These are phyloP conservation scores for Isochrysis galbana DNA, from an alignment of 78 protist genomes.

Conservation along the genomic window DNA sequence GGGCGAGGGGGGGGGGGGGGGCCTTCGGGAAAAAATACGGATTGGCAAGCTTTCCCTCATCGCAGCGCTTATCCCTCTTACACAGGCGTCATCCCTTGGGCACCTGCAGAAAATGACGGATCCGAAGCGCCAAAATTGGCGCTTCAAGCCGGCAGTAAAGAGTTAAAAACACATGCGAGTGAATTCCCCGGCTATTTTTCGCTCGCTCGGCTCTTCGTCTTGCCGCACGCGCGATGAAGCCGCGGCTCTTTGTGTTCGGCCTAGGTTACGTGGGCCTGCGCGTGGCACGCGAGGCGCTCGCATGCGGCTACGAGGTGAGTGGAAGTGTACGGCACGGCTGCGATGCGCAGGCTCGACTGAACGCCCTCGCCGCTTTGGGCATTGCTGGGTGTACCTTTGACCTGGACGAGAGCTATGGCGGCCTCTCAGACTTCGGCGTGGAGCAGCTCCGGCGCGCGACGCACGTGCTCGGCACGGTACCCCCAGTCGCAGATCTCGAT, in stretches of 20 bases:
- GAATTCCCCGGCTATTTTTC: too few species aligned
- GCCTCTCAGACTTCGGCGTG: not conserved
- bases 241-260: slow-evolving; percentile 28
- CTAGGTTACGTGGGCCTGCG: slow-evolving; percentile 33
- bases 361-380: not conserved
- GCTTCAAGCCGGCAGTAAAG: too few species aligned
- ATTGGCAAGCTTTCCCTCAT: too few species aligned
- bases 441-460: not conserved
- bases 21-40: too few species aligned
- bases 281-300: not conserved
- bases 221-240: too few species aligned
- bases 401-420: not conserved
- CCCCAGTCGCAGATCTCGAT: not conserved
- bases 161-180: too few species aligned
- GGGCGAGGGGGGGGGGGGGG: too few species aligned
- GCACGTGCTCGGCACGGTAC: slow-evolving; percentile 18
- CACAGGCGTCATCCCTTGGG: too few species aligned
- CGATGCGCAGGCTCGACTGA: too few species aligned
- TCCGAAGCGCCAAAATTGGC: too few species aligned
- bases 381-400: not conserved
- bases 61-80: too few species aligned
- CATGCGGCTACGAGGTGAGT: not conserved
- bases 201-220: not conserved
- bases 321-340: slow-evolving; percentile 37
- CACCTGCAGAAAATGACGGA: too few species aligned